Percentiles rank a stretch among this genome's conserved stretches.
These are phyloP conservation scores for Xerocomus amazonicus DNA, from an alignment of 1,284 basidiomycete genomes.

Conservation along the genomic window DNA sequence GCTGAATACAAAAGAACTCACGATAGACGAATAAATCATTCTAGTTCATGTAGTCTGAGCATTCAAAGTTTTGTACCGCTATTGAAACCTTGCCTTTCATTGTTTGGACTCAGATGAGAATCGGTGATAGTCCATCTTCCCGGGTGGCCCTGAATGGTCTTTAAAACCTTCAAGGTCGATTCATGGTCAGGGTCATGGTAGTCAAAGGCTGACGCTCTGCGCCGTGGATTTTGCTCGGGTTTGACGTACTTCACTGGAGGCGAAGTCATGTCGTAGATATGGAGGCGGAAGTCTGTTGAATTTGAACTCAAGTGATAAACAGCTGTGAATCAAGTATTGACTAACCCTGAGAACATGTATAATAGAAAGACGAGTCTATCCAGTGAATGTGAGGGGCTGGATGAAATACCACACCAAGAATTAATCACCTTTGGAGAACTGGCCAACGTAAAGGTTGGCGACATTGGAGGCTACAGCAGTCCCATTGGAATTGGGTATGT, in stretches of 20 bases:
- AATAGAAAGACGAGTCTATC: constrained; percentile 75
- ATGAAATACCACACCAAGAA: constrained; percentile 22
- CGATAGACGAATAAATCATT: constrained; percentile 91
- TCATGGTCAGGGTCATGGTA: constrained; percentile 42
- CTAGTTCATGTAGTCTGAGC: constrained; percentile 38
- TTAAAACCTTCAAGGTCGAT: constrained; percentile 72
- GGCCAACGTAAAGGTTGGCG: constrained; percentile 87
- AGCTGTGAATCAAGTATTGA: background rate
- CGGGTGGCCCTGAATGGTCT: constrained; percentile 72
- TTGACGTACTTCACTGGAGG: constrained; percentile 36
- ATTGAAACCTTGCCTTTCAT: constrained; percentile 63
- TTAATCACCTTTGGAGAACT: constrained; percentile 73
- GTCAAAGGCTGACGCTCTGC: constrained; percentile 13
- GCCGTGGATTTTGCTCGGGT: constrained; percentile 16
- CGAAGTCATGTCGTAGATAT: constrained; percentile 80
- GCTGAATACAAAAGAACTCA: constrained; percentile 33
- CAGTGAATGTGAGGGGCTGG: constrained; percentile 3
- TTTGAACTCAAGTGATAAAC: constrained; percentile 9
- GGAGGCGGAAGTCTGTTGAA: constrained; percentile 74
- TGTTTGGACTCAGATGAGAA: constrained; percentile 89
- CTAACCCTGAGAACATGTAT: constrained; percentile 76
- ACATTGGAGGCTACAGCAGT: constrained; percentile 82
- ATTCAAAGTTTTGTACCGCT: constrained; percentile 49
- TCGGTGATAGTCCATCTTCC: constrained; percentile 94
- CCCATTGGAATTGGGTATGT: constrained; percentile 85